These are phyloP conservation scores for Lachnellula suecica DNA, from an alignment of 2,329 filamentous ascomycete species.

Conservation along the genomic window DNA sequence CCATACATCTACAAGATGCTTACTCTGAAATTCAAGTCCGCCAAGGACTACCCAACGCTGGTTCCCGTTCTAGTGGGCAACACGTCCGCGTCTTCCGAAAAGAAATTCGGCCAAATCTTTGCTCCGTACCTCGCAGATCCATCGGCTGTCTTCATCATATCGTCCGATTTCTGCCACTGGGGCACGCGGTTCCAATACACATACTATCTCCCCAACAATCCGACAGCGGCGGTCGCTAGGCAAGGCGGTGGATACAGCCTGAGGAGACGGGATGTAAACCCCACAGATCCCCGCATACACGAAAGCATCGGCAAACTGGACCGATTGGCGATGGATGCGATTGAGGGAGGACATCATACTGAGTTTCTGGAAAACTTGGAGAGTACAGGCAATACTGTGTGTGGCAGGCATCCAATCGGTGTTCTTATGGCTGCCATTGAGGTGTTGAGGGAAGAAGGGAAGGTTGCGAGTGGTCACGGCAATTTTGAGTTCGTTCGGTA, in stretches of 20 bases:
- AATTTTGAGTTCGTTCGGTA: conserved; percentile 77
- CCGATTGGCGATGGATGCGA: conserved; percentile 77
- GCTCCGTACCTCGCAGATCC: conserved; percentile 76
- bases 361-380: conserved; percentile 68
- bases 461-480: conserved; percentile 32
- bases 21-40: conserved; percentile 47
- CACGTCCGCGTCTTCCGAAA: conserved; percentile 66
- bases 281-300: conserved; percentile 60
- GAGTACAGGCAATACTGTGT: conserved; percentile 85
- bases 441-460: conserved; percentile 44
- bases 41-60: conserved; percentile 65
- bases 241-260: conserved; percentile 33
- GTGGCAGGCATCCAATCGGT: conserved; percentile 91
- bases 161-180: conserved; percentile 98
- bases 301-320: conserved; percentile 84
- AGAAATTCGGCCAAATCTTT: conserved; percentile 66
- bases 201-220: conserved; percentile 62
- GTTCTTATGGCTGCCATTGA: conserved; percentile 89
- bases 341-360: conserved; percentile 72
- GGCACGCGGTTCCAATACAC: conserved; percentile 81
- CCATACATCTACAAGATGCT: conserved; percentile 86
- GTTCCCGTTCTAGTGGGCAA: conserved; percentile 85
- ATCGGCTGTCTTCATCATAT: conserved; percentile 79
- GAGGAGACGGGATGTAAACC: conserved; percentile 32
- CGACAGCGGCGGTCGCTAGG: conserved; percentile 40